Evolutionary conservation across 805 yeast genomes (phyloP), one percentile per base, ranked within the genome.

Genomic region (Hanseniaspora pseudoguilliermondii): DNA sequence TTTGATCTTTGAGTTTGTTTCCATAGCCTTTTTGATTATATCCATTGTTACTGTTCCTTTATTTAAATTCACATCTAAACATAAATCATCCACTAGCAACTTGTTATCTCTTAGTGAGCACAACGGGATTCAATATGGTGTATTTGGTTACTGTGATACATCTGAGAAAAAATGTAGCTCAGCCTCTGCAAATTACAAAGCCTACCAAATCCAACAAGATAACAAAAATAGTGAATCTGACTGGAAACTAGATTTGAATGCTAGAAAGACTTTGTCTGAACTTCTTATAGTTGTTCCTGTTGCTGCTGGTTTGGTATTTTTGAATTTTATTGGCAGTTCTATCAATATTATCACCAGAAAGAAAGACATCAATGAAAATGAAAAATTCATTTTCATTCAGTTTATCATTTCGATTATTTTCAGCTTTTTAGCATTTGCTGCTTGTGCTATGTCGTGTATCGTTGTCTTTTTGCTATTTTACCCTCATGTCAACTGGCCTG

Each of bases 401-500:
- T 71, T 77, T 60, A 60, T 77, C 9, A 47, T 79, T 39, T 72
- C 78, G 29, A 65, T 82, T 34, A 60, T 78, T 1, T 64, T 79
- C 43, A 64, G 77, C 18, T 58, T 78, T 25, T 43, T 84, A 11
- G 72, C 82, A 0, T 81, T 83, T 64, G 58, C 80, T 16, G 72
- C 76, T 11, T 69, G 86, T 10, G 75, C 83, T 0, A 60, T 84
- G 42, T 68, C 76, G 25, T 78, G 84, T 54, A 68, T 85, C 11
- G 75, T 81, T 32, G 71, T 73, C 0, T 73, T 84, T 40, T 62
- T 86, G 50, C 69, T 80, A 16, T 85, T 82, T 65, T 76, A 73
- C 61, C 93, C 93, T 9, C 71, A 81, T 59, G 73, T 83, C 18
- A 68, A 74, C 7, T 85, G 90, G 90, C 74, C 81, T n/a, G 74